Conservation (phyloP, 2,329 filamentous ascomycete species). For the Zopfia rhizophila region DNA sequence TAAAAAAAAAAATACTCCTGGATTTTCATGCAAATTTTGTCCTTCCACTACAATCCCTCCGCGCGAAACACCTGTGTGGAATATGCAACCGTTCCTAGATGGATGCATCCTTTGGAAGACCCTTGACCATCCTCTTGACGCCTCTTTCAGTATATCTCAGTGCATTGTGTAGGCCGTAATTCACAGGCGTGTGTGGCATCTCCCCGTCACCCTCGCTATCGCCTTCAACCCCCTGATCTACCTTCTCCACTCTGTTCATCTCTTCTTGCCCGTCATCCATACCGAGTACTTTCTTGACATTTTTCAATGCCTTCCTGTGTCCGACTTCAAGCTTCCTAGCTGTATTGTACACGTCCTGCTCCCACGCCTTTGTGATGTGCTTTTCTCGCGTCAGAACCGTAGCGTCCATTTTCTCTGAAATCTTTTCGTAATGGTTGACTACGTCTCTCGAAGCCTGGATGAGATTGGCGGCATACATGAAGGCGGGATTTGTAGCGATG, state of each 20-base stretch:
- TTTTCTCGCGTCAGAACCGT: slow-evolving; percentile 28
- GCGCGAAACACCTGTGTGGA: too few species aligned
- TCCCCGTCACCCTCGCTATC: slow-evolving; percentile 15
- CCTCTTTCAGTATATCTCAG: slow-evolving; percentile 43
- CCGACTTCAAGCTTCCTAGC: slow-evolving; percentile 36
- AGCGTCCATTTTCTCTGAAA: slow-evolving; percentile 33
- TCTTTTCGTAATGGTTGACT: slow-evolving; percentile 33
- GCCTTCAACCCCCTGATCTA: slow-evolving; percentile 6
- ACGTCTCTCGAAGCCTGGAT: slow-evolving; percentile 30
- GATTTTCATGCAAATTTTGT: too few species aligned
- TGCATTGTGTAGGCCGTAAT: slow-evolving; percentile 34
- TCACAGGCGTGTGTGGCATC: slow-evolving; percentile 18
- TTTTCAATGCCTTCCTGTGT: slow-evolving; percentile 38
- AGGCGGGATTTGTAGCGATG: slow-evolving; percentile 11
- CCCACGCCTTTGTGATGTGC: slow-evolving; percentile 32
- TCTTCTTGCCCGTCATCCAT: slow-evolving; percentile 11
- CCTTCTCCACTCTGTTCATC: not conserved
- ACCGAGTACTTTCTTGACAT: slow-evolving; percentile 41
- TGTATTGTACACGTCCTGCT: slow-evolving; percentile 34
- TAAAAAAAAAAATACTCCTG: too few species aligned
- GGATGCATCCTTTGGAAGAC: slow-evolving; percentile 30
- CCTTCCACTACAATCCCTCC: too few species aligned
- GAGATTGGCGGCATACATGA: slow-evolving; percentile 17
- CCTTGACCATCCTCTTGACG: slow-evolving; percentile 45
- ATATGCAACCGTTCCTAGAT: too few species aligned